Evolutionary conservation across 2,329 filamentous ascomycete species (phyloP).

Genomic region (Neonectria neomacrospora): DNA sequence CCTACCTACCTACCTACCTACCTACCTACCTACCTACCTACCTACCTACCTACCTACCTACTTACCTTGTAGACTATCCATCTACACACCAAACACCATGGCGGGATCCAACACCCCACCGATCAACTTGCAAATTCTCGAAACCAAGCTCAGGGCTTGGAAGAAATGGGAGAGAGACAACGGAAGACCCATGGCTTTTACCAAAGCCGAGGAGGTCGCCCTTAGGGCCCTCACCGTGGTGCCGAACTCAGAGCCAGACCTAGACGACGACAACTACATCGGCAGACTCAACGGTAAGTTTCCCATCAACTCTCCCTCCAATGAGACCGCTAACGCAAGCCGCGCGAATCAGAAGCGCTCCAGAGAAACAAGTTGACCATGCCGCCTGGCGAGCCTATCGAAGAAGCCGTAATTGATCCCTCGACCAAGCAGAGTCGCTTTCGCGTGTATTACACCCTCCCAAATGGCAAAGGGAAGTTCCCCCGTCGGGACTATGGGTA

Average conservation of each 20-base stretch:
- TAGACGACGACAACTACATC: slow-evolving; percentile 45
- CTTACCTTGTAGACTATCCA: too few relatives aligned
- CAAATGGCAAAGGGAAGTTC: slow-evolving; percentile 37
- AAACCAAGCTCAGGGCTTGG: slow-evolving; percentile 9
- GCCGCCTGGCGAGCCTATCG: too few relatives aligned
- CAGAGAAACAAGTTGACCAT: slow-evolving; percentile 9
- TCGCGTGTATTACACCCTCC: slow-evolving; percentile 42
- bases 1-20: too few relatives aligned
- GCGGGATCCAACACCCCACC: neutral
- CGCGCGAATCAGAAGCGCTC: slow-evolving; percentile 23
- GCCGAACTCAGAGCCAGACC: slow-evolving; percentile 41
- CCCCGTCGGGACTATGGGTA: slow-evolving; percentile 50
- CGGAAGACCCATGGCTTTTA: slow-evolving; percentile 24
- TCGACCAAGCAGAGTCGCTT: slow-evolving; percentile 31
- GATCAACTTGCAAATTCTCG: slow-evolving; percentile 4
- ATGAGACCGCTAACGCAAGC: neutral
- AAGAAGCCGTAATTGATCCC: neutral
- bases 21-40: too few relatives aligned
- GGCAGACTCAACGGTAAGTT: slow-evolving; percentile 45
- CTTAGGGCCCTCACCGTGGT: slow-evolving; percentile 54
- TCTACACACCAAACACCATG: slow-evolving; percentile 1
- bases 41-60: too few relatives aligned
- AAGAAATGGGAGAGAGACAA: slow-evolving; percentile 49
- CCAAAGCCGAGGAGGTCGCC: slow-evolving; percentile 42
- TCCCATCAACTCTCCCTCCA: neutral